phyloP scores from a whole-genome alignment of 1,284 basidiomycete species.

The Leccinum pseudoinsigne region DNA sequence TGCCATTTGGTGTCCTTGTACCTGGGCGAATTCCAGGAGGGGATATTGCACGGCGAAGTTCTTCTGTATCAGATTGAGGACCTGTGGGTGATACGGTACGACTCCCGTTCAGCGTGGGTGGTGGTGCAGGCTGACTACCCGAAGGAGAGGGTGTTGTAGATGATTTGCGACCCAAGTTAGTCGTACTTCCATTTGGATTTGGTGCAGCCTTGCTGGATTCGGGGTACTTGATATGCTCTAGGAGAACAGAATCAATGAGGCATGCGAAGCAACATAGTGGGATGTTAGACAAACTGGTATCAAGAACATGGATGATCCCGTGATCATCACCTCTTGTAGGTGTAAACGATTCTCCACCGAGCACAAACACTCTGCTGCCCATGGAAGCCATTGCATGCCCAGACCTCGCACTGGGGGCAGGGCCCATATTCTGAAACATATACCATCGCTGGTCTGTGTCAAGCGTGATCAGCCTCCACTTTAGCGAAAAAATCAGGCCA shows the following conservation, averaged over 20 bases:
- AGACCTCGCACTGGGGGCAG: slow-evolving; percentile 86
- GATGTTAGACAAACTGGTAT: slow-evolving; percentile 74
- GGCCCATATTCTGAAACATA: slow-evolving; percentile 99
- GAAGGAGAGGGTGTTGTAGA: slow-evolving; percentile 38
- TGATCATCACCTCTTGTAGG: slow-evolving; percentile 80
- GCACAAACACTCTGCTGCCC: slow-evolving; percentile 86
- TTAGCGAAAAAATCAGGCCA: not conserved
- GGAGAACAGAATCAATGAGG: slow-evolving; percentile 7
- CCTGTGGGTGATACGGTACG: slow-evolving; percentile 60
- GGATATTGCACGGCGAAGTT: slow-evolving; percentile 64
- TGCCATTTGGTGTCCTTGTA: slow-evolving; percentile 45
- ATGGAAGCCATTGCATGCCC: slow-evolving; percentile 95
- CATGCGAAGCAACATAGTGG: not conserved
- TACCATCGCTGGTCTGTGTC: slow-evolving; percentile 82
- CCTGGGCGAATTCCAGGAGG: slow-evolving; percentile 46
- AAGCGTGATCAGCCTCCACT: slow-evolving; percentile 16
- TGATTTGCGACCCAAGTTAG: slow-evolving; percentile 37
- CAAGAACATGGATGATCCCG: slow-evolving; percentile 83
- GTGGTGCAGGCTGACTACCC: slow-evolving; percentile 22
- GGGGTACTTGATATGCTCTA: slow-evolving; percentile 95
- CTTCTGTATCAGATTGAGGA: slow-evolving; percentile 49
- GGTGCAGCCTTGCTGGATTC: slow-evolving; percentile 54
- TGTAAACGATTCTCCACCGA: slow-evolving; percentile 92
- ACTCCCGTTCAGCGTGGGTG: slow-evolving; percentile 36
- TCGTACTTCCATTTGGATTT: slow-evolving; percentile 34